Evolutionary conservation across 176 grass and related monocot species (phyloP).

Genomic region (Avena eriantha): DNA sequence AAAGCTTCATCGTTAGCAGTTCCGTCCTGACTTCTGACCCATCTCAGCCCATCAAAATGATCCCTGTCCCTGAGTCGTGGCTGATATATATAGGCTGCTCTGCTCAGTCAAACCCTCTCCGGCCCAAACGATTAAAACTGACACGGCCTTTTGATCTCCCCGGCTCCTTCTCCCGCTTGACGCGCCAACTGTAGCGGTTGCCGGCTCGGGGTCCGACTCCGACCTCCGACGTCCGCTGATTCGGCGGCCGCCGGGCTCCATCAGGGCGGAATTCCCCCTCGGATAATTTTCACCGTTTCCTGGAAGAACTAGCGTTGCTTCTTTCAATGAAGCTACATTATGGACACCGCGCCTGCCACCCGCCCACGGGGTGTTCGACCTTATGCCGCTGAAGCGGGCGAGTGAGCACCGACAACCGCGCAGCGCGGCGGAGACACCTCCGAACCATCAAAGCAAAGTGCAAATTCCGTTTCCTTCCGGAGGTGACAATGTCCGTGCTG

Average conservation of each 20-base stretch:
- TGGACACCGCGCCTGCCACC: background rate
- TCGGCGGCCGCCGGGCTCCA: background rate
- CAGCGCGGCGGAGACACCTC: too few relatives aligned
- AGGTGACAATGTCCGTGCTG: background rate
- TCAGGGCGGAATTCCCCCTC: background rate
- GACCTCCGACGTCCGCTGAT: background rate
- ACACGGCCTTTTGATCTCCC: background rate
- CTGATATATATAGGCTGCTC: background rate
- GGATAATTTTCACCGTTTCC: background rate
- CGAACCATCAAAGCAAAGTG: background rate
- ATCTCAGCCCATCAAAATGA: too few relatives aligned
- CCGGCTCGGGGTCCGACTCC: background rate
- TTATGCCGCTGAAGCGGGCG: background rate
- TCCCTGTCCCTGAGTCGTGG: too few relatives aligned
- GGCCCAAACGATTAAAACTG: background rate
- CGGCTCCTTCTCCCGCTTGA: background rate
- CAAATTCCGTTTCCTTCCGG: background rate
- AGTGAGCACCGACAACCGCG: background rate
- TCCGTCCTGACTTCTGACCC: too few relatives aligned
- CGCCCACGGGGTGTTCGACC: conserved; percentile 30
- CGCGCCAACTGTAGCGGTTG: background rate
- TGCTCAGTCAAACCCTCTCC: background rate
- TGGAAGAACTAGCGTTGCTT: background rate
- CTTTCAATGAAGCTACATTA: background rate
- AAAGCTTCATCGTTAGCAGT: too few relatives aligned